Base-by-base conservation (phyloP, 1,284 basidiomycete species). In the Pyrrhoderma lamaoense region DNA sequence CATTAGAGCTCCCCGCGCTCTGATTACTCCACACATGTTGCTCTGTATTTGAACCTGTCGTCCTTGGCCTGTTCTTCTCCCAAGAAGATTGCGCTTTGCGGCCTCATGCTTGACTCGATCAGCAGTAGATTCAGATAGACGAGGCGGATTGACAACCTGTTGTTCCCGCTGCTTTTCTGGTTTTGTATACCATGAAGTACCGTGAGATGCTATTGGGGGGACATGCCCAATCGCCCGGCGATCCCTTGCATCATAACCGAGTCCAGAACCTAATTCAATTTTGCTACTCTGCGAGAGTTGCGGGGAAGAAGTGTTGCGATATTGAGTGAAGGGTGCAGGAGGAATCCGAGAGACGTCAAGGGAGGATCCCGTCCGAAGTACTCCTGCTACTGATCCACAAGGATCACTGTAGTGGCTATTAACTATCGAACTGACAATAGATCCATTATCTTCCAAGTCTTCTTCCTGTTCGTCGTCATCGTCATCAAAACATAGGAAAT, bases 381-480 rank as follows among this genome's bases (percentile, higher is more conserved):
- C 44, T 13, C 23, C 18, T 16, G 45, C 35, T 11, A 42, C 31
- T 16, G 16, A 18, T 16, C 42, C 46, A 18, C 40, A 42, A 25
- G 49, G 16, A 16, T 55, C 53, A 38, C 51, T 48, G 23, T 49
- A 40, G 36, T 51, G 43, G 21, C 39, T 44, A 27, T 47, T 49
- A 34, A 16, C 27, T 23, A 43, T 45, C 34, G 13, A 57, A 59
- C 14, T 58, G 55, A 22, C 22, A 31, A 49, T 13, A 25, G 44
- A 36, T 34, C 19, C 45, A 8, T 38, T 40, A 3, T 44, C 45
- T 19, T 51, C 49, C 3, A 59, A 54, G 21, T 34, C 16, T n/a
- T 46, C 53, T 21, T 64, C 65, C 27, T 67, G 67, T 25, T 36
- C 48, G 9, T 73, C 72, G 39, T 69, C 67, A 14, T 63, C 63